Conservation (phyloP, 768 basidiomycete species). For the Mycena vulgaris region DNA sequence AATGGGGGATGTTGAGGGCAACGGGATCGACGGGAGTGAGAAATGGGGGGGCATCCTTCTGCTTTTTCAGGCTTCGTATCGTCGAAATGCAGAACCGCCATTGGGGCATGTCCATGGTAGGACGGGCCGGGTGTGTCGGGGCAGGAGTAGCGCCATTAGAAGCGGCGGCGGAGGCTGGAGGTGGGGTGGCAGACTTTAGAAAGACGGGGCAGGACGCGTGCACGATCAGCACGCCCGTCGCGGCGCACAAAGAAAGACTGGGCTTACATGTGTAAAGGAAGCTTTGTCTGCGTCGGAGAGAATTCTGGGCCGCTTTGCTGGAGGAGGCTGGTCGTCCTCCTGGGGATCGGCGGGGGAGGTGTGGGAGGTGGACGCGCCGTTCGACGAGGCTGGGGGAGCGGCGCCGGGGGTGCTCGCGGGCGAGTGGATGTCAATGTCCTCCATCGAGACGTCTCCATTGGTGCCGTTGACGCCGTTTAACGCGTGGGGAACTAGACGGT, state of each 20-base stretch:
- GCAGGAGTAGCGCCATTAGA: slow-evolving; percentile 57
- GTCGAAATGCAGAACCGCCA: slow-evolving; percentile 85
- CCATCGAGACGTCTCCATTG: slow-evolving; percentile 57
- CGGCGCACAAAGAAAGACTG: slow-evolving; percentile 63
- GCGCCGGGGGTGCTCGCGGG: slow-evolving; percentile 57
- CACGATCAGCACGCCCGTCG: slow-evolving; percentile 68
- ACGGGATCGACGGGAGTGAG: slow-evolving; percentile 90
- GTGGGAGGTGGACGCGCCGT: slow-evolving; percentile 51
- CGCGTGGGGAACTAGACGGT: slow-evolving; percentile 50
- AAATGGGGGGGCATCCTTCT: slow-evolving; percentile 89
- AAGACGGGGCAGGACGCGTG: slow-evolving; percentile 49
- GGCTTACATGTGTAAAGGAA: slow-evolving; percentile 80
- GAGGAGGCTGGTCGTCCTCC: slow-evolving; percentile 79
- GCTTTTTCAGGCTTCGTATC: slow-evolving; percentile 86
- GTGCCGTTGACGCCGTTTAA: slow-evolving; percentile 58
- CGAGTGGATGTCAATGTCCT: slow-evolving; percentile 55
- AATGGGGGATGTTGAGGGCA: slow-evolving; percentile 89
- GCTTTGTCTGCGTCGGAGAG: slow-evolving; percentile 84
- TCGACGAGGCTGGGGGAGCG: slow-evolving; percentile 56
- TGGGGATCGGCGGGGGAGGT: slow-evolving; percentile 57
- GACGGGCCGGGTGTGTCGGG: slow-evolving; percentile 43
- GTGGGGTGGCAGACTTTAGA: slow-evolving; percentile 83
- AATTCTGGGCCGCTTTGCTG: slow-evolving; percentile 86
- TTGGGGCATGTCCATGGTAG: slow-evolving; percentile 77
- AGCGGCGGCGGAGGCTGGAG: slow-evolving; percentile 68